Conservation (phyloP, 2,329 filamentous ascomycete species). For the Botryotinia convoluta region DNA sequence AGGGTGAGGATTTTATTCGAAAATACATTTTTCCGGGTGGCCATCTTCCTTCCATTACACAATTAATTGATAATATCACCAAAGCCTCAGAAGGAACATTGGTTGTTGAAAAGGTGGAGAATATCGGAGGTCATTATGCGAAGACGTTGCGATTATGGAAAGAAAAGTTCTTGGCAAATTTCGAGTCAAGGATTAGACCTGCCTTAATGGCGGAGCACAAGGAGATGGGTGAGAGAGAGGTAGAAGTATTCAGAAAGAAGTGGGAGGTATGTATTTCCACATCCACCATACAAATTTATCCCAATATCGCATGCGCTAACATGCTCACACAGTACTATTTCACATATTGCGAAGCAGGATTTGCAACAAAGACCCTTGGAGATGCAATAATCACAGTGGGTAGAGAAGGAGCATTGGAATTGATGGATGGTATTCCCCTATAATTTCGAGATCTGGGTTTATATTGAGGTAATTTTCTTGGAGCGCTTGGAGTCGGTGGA, state of each 20-base stretch:
- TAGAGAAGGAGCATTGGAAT: conserved; percentile 50
- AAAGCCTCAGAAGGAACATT: conserved; percentile 59
- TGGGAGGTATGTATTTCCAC: conserved; percentile 56
- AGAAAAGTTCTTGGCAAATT: conserved; percentile 62
- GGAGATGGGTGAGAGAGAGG: conserved; percentile 57
- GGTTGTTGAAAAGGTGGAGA: conserved; percentile 65
- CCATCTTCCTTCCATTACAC: conserved; percentile 56
- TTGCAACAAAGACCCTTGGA: conserved; percentile 67
- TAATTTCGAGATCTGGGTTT: conserved; percentile 38
- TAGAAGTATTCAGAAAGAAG: conserved; percentile 66
- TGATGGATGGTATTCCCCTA: conserved; percentile 68
- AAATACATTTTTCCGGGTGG: conserved; percentile 79
- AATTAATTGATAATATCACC: conserved; percentile 58
- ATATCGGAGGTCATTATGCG: conserved; percentile 72
- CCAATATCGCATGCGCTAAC: conserved; percentile 20
- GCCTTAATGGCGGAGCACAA: conserved; percentile 58
- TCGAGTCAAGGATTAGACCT: conserved; percentile 57
- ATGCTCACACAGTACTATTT: conserved; percentile 63
- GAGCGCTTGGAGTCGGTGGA: conserved; percentile 6
- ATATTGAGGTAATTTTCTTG: background rate
- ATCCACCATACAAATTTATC: background rate
- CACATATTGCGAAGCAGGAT: conserved; percentile 71
- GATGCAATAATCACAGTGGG: conserved; percentile 71
- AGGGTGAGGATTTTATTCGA: conserved; percentile 70
- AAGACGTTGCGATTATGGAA: conserved; percentile 67